Percentiles rank a stretch among this genome's conserved stretches.
Evolutionary conservation across 192 early-diverging fungal species (phyloP).

Genomic region (Oehlia diaphana): DNA sequence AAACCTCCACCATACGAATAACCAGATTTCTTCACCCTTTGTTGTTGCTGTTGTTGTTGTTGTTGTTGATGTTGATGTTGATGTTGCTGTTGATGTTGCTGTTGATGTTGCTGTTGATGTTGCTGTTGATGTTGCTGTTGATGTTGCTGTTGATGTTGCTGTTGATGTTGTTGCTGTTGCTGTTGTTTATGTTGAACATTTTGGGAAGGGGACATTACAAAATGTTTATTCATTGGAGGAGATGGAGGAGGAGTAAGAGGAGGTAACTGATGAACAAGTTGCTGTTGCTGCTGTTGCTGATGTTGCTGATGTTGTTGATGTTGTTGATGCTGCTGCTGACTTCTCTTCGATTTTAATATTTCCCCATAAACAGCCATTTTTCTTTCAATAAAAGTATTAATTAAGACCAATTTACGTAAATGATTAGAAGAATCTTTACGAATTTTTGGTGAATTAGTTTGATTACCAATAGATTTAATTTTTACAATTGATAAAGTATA

Average conservation of each 20-base stretch:
- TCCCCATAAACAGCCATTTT: conserved; percentile 21
- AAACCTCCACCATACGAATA: not conserved
- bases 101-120: not conserved
- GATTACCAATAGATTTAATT: conserved; percentile 11
- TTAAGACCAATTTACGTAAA: conserved; percentile 25
- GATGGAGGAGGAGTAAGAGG: not conserved
- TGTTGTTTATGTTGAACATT: not conserved
- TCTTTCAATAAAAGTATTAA: conserved; percentile 20
- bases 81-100: not conserved
- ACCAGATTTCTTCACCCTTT: not conserved
- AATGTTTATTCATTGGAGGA: not conserved
- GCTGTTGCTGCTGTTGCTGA: no score
- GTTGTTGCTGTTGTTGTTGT: not conserved
- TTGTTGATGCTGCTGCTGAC: no score
- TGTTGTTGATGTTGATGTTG: not conserved
- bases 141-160: not conserved
- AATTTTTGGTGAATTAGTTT: not conserved
- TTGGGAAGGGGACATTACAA: not conserved
- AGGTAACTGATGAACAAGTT: not conserved
- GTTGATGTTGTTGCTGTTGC: not conserved
- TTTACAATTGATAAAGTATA: conserved; percentile 12
- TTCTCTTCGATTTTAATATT: not conserved
- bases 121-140: not conserved
- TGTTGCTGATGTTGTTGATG: no score
- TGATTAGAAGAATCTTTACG: conserved; percentile 12